These are phyloP conservation scores for Ophiostoma sp. DNA, from an alignment of 2,329 filamentous ascomycete genomes.

Conservation along the genomic window DNA sequence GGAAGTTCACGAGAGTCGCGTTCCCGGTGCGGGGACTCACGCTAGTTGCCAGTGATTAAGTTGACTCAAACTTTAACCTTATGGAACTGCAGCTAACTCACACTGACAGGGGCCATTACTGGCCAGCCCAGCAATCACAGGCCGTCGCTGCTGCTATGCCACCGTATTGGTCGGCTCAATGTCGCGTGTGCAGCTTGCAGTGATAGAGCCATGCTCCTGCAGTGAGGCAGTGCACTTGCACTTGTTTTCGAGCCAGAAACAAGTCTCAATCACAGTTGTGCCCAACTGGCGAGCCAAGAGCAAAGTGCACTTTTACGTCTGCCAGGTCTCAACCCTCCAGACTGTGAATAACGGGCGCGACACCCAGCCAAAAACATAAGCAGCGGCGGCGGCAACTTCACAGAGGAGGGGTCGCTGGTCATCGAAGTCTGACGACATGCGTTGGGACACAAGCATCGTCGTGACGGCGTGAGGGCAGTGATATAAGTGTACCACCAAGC, in stretches of 20 bases:
- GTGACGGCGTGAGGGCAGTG: background rate
- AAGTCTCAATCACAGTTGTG: background rate
- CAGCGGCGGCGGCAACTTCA: background rate
- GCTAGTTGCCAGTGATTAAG: background rate
- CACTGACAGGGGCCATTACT: background rate
- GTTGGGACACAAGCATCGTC: background rate
- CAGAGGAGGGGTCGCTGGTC: background rate
- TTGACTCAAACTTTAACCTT: background rate
- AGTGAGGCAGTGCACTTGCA: conserved; percentile 16
- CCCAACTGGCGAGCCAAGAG: background rate
- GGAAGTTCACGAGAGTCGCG: background rate
- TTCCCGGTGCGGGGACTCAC: background rate
- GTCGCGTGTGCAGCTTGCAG: background rate
- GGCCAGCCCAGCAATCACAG: background rate
- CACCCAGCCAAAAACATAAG: background rate
- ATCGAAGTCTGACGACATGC: background rate
- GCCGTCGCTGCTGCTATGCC: background rate
- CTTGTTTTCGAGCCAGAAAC: background rate
- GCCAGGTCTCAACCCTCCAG: background rate
- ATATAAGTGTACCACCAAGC: conserved; percentile 9
- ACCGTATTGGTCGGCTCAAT: background rate
- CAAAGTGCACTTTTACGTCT: conserved; percentile 3
- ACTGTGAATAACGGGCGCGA: background rate
- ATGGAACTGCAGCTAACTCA: background rate
- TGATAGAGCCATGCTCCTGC: conserved; percentile 10